These are phyloP conservation scores for Alnus glutinosa DNA, from an alignment of 306 rosid genomes.

Conservation along the genomic window DNA sequence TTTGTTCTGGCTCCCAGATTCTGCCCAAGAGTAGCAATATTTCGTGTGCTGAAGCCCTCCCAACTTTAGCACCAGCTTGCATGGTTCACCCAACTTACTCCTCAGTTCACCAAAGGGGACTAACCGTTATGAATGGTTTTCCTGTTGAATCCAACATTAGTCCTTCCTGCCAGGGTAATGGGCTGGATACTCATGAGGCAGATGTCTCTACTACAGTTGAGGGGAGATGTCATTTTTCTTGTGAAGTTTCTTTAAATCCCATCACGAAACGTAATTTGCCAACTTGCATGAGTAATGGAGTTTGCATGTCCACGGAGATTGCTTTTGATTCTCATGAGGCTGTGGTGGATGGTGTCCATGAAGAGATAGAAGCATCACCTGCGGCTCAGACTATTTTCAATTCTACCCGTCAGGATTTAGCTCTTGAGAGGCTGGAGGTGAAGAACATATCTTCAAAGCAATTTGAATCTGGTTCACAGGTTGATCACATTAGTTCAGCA, in stretches of 20 bases:
- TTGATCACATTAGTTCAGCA: slow-evolving; percentile 31
- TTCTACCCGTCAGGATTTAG: slow-evolving; percentile 23
- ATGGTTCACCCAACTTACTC: neutral
- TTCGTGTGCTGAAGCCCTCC: slow-evolving; percentile 26
- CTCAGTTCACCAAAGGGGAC: slow-evolving; percentile 23
- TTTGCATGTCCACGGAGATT: slow-evolving; percentile 26
- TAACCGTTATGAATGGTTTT: slow-evolving; percentile 19
- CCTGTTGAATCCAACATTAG: slow-evolving; percentile 27
- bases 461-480: slow-evolving; percentile 39
- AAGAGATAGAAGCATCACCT: slow-evolving; percentile 20
- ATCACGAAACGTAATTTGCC: slow-evolving; percentile 12
- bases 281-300: slow-evolving; percentile 36
- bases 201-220: slow-evolving; percentile 19
- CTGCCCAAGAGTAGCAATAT: slow-evolving; percentile 24
- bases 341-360: slow-evolving; percentile 20
- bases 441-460: slow-evolving; percentile 30
- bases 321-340: slow-evolving; percentile 25
- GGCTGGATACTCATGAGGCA: slow-evolving; percentile 24
- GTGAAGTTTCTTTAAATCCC: slow-evolving; percentile 10
- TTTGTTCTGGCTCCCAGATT: slow-evolving; percentile 24
- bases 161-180: slow-evolving; percentile 18
- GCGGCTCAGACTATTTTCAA: slow-evolving; percentile 13
- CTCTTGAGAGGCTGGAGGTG: slow-evolving; percentile 23
- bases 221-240: neutral
- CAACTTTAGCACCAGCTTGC: neutral